A percentile compares a stretch with the other conserved stretches of the same genome.
These are phyloP conservation scores for Suillus ampliporus DNA, from an alignment of 768 basidiomycete genomes.

Conservation along the genomic window DNA sequence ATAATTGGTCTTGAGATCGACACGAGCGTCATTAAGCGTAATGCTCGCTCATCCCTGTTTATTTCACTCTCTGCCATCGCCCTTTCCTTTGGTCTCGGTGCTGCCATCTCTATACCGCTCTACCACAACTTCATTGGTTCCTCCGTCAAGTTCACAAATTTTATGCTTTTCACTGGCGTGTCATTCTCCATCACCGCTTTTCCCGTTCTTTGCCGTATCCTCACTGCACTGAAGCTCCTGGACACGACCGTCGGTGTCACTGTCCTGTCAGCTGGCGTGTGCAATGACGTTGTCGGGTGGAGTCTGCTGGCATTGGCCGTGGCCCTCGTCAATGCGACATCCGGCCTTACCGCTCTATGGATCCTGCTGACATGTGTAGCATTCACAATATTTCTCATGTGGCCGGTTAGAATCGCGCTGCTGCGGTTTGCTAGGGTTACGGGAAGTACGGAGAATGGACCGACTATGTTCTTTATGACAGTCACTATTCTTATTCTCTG, in stretches of 20 bases:
- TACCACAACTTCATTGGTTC: constrained; percentile 75
- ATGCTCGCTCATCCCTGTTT: constrained; percentile 65
- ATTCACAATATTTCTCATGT: constrained; percentile 79
- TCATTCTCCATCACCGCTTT: constrained; percentile 91
- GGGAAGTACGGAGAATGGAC: constrained; percentile 81
- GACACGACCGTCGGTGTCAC: constrained; percentile 94
- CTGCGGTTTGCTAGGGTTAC: constrained; percentile 77
- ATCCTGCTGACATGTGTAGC: constrained; percentile 82
- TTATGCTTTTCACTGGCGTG: constrained; percentile 94
- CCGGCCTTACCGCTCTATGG: constrained; percentile 84
- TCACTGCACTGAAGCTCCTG: constrained; percentile 88
- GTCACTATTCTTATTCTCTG: constrained; percentile 81
- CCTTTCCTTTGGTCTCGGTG: constrained; percentile 88
- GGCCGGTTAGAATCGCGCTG: constrained; percentile 65
- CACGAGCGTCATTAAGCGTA: constrained; percentile 73
- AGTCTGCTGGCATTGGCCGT: constrained; percentile 87
- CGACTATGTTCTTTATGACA: constrained; percentile 90
- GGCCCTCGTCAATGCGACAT: constrained; percentile 87
- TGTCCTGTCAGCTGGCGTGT: constrained; percentile 91
- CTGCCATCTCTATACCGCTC: constrained; percentile 72
- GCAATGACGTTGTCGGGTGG: constrained; percentile 91
- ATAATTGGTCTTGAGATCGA: constrained; percentile 95
- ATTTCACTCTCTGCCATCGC: constrained; percentile 85
- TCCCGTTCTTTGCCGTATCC: constrained; percentile 87
- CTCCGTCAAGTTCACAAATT: constrained; percentile 74